phyloP scores from a whole-genome alignment of 2,329 filamentous ascomycete species.

The Alternaria sp. region DNA sequence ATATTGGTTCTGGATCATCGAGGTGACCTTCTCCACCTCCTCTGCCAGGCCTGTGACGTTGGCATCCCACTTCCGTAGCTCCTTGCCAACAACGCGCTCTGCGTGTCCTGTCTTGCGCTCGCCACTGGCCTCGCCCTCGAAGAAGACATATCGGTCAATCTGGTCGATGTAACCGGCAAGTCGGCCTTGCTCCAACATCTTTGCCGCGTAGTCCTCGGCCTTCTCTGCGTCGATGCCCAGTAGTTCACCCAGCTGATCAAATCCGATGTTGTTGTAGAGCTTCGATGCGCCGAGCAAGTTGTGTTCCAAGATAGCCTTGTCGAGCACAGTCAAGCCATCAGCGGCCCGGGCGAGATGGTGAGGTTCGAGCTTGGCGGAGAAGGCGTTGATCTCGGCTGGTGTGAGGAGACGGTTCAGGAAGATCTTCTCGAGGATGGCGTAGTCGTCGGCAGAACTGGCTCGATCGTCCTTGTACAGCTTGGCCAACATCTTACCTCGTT shows the following conservation, averaged over 20 bases:
- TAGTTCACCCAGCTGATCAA: conserved; percentile 74
- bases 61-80: conserved; percentile 84
- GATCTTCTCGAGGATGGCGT: conserved; percentile 94
- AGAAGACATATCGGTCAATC: conserved; percentile 86
- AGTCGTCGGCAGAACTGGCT: conserved; percentile 75
- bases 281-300: conserved; percentile 85
- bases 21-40: conserved; percentile 86
- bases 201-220: conserved; percentile 88
- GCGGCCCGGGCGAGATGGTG: conserved; percentile 91
- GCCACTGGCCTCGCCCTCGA: conserved; percentile 77
- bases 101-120: conserved; percentile 71
- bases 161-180: conserved; percentile 91
- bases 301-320: conserved; percentile 93
- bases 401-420: conserved; percentile 86
- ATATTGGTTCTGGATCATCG: conserved; percentile 79
- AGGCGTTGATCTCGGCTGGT: conserved; percentile 82
- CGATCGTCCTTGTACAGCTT: conserved; percentile 94
- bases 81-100: conserved; percentile 65
- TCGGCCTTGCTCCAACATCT: conserved; percentile 95
- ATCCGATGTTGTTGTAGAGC: conserved; percentile 59
- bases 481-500: conserved; percentile 78
- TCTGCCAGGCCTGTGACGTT: conserved; percentile 87
- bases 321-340: conserved; percentile 90
- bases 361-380: conserved; percentile 77
- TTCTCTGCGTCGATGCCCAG: conserved; percentile 79